A percentile compares a stretch with the other conserved stretches of the same genome.
These are phyloP conservation scores for Melastoma malabathricum DNA, from an alignment of 345 rosid species.

Conservation along the genomic window DNA sequence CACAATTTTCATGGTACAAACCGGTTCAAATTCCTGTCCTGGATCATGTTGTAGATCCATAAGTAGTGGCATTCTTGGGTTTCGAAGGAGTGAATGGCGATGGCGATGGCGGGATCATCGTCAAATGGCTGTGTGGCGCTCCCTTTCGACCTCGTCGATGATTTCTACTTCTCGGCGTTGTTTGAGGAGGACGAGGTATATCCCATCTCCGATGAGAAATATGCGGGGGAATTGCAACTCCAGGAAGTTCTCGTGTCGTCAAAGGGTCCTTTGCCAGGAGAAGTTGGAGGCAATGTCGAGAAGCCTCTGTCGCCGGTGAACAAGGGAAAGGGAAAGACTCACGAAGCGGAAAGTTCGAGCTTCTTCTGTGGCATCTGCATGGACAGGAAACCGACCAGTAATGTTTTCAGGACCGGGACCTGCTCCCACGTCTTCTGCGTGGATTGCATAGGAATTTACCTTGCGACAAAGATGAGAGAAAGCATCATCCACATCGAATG, in stretches of 20 bases:
- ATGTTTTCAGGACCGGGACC: conserved; percentile 12
- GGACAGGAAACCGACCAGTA: conserved; percentile 12
- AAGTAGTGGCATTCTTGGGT: too few species aligned
- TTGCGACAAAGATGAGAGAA: conserved; percentile 6
- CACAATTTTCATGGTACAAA: too few species aligned
- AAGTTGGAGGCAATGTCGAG: not conserved
- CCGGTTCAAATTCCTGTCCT: too few species aligned
- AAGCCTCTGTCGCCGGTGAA: not conserved
- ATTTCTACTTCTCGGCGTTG: conserved; percentile 23
- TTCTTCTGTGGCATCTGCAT: conserved; percentile 23
- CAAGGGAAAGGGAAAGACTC: too few species aligned
- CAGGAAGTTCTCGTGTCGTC: conserved; percentile 36
- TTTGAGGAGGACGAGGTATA: conserved; percentile 17
- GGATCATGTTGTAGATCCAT: too few species aligned
- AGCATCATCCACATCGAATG: conserved; percentile 1
- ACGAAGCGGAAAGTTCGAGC: not conserved
- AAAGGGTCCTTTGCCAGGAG: not conserved
- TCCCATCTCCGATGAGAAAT: conserved; percentile 35
- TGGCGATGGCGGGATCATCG: too few species aligned
- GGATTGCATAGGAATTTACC: conserved; percentile 19
- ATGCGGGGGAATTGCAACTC: conserved; percentile 23
- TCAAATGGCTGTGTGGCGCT: too few species aligned
- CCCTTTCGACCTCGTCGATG: conserved; percentile 13
- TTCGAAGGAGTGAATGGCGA: too few species aligned
- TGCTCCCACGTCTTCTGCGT: conserved; percentile 23